Base-by-base conservation (phyloP, 2,329 filamentous ascomycete genomes). In the Neonectria hederae region DNA sequence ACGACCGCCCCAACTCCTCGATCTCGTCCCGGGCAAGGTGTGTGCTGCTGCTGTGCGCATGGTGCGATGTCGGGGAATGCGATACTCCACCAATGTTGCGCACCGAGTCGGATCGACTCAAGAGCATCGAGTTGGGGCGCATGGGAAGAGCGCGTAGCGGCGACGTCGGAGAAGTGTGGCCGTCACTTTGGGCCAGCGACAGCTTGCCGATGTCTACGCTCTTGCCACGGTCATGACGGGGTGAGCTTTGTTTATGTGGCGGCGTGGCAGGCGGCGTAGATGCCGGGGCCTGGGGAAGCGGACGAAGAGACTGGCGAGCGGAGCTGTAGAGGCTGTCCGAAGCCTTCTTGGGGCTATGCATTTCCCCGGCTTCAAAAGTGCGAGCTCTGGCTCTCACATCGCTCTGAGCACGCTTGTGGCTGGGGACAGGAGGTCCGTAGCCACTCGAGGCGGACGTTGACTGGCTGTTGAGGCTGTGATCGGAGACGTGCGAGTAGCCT, bases 1-100 rank as follows among this genome's bases (percentile, higher is more conserved):
- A 92, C 0, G 96, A 98, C 72, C 92, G 92, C 62, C 95, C 91
- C 19, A 99, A 84, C 35, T 88, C 90, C 76, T 94, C 88, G 11
- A 98, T 84, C 68, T 97, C 94, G 3, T 92, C 90, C 0, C 87
- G 84, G 8, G 84, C 86, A 17, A 94, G 81, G 70, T 73, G 79
- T 63, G 76, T 80, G 75, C 72, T 81, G 38, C 38, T 79, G n/a
- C 38, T 79, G 75, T 24, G 66, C 43, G 60, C 66, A 28, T 68
- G 69, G 14, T 72, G 65, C 45, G 63, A 80, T 54, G 51, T 79
- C 68, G 65, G 77, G 65, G 66, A 77, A 65, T 59, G 78, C 54
- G 72, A 75, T 70, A 48, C 75, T 64, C 54, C 79, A 26, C 76
- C 77, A 49, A 72, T 77, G 28, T 72, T 76, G 59, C 78, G 78